Conservation (phyloP, 495 filamentous ascomycete genomes). For the Trichocladium antarcticum region DNA sequence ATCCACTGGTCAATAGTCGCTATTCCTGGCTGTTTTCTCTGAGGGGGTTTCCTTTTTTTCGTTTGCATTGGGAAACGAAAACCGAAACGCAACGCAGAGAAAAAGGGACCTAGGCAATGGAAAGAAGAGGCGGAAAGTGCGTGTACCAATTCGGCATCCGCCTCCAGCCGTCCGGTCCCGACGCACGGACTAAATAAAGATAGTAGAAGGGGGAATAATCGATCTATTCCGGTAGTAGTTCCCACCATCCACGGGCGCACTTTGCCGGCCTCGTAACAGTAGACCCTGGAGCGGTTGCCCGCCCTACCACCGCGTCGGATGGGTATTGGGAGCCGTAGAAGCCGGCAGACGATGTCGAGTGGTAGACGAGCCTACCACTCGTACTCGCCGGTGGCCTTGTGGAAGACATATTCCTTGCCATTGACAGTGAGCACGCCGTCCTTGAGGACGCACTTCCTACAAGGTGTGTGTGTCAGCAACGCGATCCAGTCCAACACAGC, state of each 20-base stretch:
- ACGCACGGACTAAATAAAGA: no score
- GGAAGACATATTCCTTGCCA: constrained; percentile 92
- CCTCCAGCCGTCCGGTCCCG: no score
- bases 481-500: no score
- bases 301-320: neutral
- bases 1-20: no score
- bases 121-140: neutral
- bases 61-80: no score
- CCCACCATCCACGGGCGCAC: no score
- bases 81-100: neutral
- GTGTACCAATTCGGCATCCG: neutral
- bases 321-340: neutral
- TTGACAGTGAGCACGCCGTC: constrained; percentile 89
- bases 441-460: constrained; percentile 88
- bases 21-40: no score
- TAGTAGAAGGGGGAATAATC: no score
- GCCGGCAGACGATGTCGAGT: neutral
- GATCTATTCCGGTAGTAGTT: no score
- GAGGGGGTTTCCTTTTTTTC: no score
- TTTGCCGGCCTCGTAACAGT: no score
- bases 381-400: constrained; percentile 92
- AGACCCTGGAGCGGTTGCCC: neutral
- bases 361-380: constrained; percentile 60
- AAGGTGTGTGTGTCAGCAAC: neutral
- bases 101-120: neutral